A percentile compares a stretch with the other conserved stretches of the same genome.
Conservation (phyloP, 2,329 filamentous ascomycete species). For the Trichophyton benhamiae region DNA sequence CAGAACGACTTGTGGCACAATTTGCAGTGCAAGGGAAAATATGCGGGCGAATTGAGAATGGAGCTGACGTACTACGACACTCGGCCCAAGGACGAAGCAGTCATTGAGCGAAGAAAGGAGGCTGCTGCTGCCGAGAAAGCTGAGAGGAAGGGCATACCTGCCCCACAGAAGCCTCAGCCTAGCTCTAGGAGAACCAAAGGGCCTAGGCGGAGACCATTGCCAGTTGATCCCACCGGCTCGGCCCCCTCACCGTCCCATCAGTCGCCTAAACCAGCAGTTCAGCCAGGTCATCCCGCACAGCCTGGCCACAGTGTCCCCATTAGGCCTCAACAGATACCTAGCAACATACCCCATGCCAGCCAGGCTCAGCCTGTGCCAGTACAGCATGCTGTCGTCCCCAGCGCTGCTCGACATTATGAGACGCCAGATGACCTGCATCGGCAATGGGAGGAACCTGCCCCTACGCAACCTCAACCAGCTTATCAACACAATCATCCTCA, state of each 20-base stretch:
- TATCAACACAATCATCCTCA: neutral
- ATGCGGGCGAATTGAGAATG: constrained; percentile 85
- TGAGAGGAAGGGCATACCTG: constrained; percentile 14
- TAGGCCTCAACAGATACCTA: neutral
- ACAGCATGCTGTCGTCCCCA: constrained; percentile 20
- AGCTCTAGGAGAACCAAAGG: constrained; percentile 45
- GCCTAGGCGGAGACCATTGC: constrained; percentile 73
- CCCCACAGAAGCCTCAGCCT: constrained; percentile 17
- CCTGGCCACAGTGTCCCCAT: neutral
- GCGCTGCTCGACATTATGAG: constrained; percentile 19
- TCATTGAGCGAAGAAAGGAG: constrained; percentile 42
- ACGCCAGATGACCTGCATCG: constrained; percentile 18
- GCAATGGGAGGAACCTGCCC: constrained; percentile 7
- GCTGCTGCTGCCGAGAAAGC: constrained; percentile 24
- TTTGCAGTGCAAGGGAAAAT: constrained; percentile 80
- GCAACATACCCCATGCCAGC: neutral
- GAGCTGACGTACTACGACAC: constrained; percentile 95
- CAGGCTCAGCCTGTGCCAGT: constrained; percentile 20
- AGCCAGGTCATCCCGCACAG: neutral
- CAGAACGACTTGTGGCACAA: constrained; percentile 88
- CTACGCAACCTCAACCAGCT: neutral
- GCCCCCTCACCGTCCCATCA: constrained; percentile 28
- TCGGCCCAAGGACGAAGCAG: constrained; percentile 65
- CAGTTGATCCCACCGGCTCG: constrained; percentile 57
- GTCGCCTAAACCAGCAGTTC: neutral